phyloP scores from a whole-genome alignment of 108 stramenopile species.

The Nitzschia sp. region DNA sequence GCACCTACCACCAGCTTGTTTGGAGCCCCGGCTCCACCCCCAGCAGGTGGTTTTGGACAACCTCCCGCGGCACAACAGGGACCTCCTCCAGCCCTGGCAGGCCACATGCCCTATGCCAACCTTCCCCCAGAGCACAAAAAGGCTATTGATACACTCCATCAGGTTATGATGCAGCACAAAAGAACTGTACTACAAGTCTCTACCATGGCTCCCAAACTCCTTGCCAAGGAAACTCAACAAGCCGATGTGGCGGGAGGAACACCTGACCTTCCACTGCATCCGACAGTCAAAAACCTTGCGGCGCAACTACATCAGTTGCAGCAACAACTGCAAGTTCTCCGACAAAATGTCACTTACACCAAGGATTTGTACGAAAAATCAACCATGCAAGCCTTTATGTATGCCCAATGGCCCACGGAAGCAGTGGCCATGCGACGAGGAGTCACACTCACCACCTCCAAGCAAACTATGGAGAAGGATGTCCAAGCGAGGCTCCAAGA shows the following conservation, averaged over 20 bases:
- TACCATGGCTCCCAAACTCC: slow-evolving; percentile 68
- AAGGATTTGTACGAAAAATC: slow-evolving; percentile 23
- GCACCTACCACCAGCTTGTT: slow-evolving; percentile 20
- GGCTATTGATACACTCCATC: slow-evolving; percentile 70
- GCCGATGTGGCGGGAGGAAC: slow-evolving; percentile 55
- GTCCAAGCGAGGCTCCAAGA: slow-evolving; percentile 31
- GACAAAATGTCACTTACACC: slow-evolving; percentile 15
- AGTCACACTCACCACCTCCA: slow-evolving; percentile 28
- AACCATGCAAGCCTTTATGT: slow-evolving; percentile 43
- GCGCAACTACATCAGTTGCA: slow-evolving; percentile 18
- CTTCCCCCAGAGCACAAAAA: slow-evolving; percentile 62
- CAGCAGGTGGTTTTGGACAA: slow-evolving; percentile 12
- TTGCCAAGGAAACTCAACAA: slow-evolving; percentile 39
- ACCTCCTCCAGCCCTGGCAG: slow-evolving; percentile 49
- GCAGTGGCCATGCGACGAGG: slow-evolving; percentile 59
- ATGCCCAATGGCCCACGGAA: slow-evolving; percentile 80
- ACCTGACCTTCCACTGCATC: slow-evolving; percentile 12
- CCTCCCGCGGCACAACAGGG: slow-evolving; percentile 17
- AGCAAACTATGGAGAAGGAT: slow-evolving; percentile 11
- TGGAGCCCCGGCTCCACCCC: slow-evolving; percentile 21
- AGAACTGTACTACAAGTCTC: slow-evolving; percentile 57
- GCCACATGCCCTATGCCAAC: slow-evolving; percentile 55
- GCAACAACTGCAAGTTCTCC: slow-evolving; percentile 24
- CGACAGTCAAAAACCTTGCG: slow-evolving; percentile 14
- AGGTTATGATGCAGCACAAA: slow-evolving; percentile 79